phyloP scores from a whole-genome alignment of 805 yeast genomes.

The Yarrowia deformans region DNA sequence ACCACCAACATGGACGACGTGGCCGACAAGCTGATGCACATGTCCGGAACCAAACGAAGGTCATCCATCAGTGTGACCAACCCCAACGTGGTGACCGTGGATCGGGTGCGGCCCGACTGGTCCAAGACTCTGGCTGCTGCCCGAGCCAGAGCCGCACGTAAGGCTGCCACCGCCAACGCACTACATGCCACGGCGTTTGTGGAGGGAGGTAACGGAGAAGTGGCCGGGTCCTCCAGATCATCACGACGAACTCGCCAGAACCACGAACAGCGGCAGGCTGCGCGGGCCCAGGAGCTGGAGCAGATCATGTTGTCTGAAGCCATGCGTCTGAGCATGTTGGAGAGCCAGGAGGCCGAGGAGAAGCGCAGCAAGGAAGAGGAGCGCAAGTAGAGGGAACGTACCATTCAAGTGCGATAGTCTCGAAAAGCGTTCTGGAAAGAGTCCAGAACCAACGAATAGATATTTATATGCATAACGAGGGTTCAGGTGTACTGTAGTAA shows the following conservation, averaged over 20 bases:
- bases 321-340: conserved; percentile 56
- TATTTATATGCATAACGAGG: conserved; percentile 30
- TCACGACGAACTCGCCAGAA: conserved; percentile 40
- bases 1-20: conserved; percentile 37
- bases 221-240: conserved; percentile 44
- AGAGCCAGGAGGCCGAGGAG: conserved; percentile 31
- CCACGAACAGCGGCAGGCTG: conserved; percentile 43
- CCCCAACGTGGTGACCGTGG: conserved; percentile 77
- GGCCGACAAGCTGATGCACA: conserved; percentile 38
- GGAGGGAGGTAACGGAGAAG: conserved; percentile 48
- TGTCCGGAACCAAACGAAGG: conserved; percentile 28
- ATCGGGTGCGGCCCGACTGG: conserved; percentile 93
- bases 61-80: conserved; percentile 63
- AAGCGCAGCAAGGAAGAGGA: conserved; percentile 2
- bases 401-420: background rate
- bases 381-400: background rate
- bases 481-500: background rate
- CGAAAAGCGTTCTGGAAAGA: background rate
- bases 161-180: conserved; percentile 94
- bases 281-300: conserved; percentile 57
- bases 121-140: conserved; percentile 74
- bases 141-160: conserved; percentile 75
- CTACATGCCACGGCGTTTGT: conserved; percentile 86
- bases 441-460: conserved; percentile 17
- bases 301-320: conserved; percentile 88